These are phyloP conservation scores for Arabis hirsuta DNA, from an alignment of 345 rosid genomes.

Conservation along the genomic window DNA sequence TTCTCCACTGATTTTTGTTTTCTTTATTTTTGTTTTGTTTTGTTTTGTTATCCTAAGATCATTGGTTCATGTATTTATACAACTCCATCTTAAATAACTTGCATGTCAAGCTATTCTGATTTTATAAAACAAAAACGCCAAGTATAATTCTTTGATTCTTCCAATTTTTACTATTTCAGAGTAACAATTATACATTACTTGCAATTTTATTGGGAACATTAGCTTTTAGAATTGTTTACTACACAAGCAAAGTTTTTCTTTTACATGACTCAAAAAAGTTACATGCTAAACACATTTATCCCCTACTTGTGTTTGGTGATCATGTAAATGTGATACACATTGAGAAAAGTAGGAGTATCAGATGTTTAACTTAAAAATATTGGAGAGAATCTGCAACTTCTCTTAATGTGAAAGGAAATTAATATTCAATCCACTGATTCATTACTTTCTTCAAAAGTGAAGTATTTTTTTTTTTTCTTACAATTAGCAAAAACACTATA, in stretches of 20 bases:
- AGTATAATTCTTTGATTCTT: slow-evolving; percentile 33
- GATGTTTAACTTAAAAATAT: slow-evolving; percentile 26
- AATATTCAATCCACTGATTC: slow-evolving; percentile 19
- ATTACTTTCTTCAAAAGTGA: slow-evolving; percentile 14
- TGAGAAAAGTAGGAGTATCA: slow-evolving; percentile 8
- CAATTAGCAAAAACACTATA: too few species aligned
- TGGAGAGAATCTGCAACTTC: slow-evolving; percentile 30
- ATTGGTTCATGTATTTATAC: slow-evolving; percentile 34
- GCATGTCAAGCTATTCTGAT: slow-evolving; percentile 10
- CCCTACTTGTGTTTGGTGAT: slow-evolving; percentile 14
- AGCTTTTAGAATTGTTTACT: slow-evolving; percentile 23
- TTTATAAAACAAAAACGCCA: slow-evolving; percentile 17
- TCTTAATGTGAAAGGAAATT: slow-evolving; percentile 32
- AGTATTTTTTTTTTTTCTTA: background rate
- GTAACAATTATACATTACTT: background rate
- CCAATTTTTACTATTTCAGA: background rate
- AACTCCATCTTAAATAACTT: slow-evolving; percentile 1
- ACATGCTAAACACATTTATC: slow-evolving; percentile 17
- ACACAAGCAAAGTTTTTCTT: slow-evolving; percentile 28
- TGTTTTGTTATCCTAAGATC: slow-evolving; percentile 12
- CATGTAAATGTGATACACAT: slow-evolving; percentile 13
- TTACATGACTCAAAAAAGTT: background rate
- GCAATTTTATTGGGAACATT: background rate
- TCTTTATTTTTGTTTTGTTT: background rate
- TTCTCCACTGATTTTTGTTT: background rate